Evolutionary conservation across 1,139 yeast genomes (phyloP).

Genomic region (Taphrina deformans): DNA sequence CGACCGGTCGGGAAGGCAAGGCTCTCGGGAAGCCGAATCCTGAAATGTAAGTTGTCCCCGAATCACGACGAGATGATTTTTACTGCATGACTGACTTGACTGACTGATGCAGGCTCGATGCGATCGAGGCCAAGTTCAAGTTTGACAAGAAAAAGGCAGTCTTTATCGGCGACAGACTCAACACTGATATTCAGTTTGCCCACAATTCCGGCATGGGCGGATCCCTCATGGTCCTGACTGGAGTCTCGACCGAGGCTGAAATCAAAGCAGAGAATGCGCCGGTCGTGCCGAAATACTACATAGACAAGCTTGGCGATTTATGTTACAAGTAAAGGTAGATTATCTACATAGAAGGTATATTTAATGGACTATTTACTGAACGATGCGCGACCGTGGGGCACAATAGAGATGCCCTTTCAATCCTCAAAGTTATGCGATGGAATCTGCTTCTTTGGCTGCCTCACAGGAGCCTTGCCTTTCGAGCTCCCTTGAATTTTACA

Average conservation of each 20-base stretch:
- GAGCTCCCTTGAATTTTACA: neutral
- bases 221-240: constrained; percentile 83
- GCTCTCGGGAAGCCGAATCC: constrained; percentile 91
- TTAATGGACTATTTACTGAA: neutral
- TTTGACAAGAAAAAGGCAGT: constrained; percentile 65
- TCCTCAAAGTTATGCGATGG: neutral
- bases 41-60: constrained; percentile 63
- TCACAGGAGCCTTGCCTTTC: neutral
- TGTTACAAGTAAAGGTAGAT: constrained; percentile 48
- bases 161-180: constrained; percentile 94
- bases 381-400: neutral
- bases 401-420: neutral
- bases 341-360: neutral
- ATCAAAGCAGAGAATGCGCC: constrained; percentile 52
- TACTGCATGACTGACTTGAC: too few species aligned
- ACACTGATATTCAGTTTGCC: constrained; percentile 94
- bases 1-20: constrained; percentile 71
- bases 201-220: constrained; percentile 74
- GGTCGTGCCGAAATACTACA: constrained; percentile 66
- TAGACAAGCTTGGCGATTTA: constrained; percentile 73
- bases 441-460: neutral
- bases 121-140: constrained; percentile 69
- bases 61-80: too few species aligned
- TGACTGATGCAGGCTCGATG: constrained; percentile 58
- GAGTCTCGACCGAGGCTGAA: constrained; percentile 74